phyloP scores from a whole-genome alignment of 352 stramenopile genomes.

The Pythium aquatile region DNA sequence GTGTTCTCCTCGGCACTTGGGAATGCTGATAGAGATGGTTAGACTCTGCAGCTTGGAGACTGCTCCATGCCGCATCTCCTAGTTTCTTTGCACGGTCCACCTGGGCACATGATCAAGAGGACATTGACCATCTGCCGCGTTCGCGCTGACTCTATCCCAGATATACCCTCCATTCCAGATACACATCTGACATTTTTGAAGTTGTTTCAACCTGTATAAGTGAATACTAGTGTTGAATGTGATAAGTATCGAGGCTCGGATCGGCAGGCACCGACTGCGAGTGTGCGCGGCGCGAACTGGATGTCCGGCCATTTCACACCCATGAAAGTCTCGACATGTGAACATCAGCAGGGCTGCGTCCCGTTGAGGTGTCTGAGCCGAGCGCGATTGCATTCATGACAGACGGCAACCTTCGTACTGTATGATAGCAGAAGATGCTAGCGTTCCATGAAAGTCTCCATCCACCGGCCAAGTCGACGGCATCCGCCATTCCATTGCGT shows the following conservation, averaged over 20 bases:
- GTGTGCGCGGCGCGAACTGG: not conserved
- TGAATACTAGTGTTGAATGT: not conserved
- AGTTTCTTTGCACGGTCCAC: not conserved
- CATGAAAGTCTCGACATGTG: not conserved
- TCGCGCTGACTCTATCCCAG: not conserved
- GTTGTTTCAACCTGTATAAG: not conserved
- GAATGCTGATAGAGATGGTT: not conserved
- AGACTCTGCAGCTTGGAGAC: not conserved
- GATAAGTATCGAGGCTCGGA: not conserved
- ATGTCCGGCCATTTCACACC: not conserved
- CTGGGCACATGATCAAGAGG: not conserved
- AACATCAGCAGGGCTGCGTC: not conserved
- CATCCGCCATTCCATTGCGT: not conserved
- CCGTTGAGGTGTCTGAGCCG: not conserved
- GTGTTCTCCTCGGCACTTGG: not conserved
- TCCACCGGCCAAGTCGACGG: too few species aligned
- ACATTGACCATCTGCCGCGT: not conserved
- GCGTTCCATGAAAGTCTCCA: too few species aligned
- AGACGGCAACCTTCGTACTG: too few species aligned
- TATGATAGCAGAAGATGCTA: too few species aligned
- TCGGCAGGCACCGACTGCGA: not conserved
- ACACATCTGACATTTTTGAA: not conserved
- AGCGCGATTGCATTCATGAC: not conserved
- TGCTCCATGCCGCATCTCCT: slow-evolving; percentile 1
- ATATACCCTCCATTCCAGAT: not conserved